phyloP scores from a whole-genome alignment of 805 yeast species.

The Spathaspora arborariae region DNA sequence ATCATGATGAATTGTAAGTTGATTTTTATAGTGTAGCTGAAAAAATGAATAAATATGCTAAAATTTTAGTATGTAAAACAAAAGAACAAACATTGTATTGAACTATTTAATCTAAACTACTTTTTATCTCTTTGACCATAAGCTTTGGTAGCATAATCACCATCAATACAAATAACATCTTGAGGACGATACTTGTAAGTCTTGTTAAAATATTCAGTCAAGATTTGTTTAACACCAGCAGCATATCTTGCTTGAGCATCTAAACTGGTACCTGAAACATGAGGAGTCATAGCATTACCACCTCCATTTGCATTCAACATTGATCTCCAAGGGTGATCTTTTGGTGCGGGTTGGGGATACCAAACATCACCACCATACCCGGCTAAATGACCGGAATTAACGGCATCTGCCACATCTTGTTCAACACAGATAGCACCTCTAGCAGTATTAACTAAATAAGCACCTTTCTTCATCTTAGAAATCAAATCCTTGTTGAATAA shows the following conservation, averaged over 20 bases:
- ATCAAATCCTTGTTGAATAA: conserved; percentile 62
- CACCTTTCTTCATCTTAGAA: conserved; percentile 68
- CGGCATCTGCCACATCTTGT: conserved; percentile 73
- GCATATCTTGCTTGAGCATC: conserved; percentile 80
- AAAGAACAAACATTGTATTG: too few relatives aligned
- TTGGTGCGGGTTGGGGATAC: conserved; percentile 82
- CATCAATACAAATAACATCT: conserved; percentile 68
- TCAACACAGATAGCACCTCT: conserved; percentile 77
- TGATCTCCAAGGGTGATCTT: conserved; percentile 72
- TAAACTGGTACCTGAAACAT: conserved; percentile 72
- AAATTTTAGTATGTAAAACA: not conserved
- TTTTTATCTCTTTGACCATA: conserved; percentile 47
- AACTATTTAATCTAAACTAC: not conserved
- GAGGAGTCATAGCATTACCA: conserved; percentile 86
- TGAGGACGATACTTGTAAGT: conserved; percentile 70
- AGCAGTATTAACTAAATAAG: conserved; percentile 75
- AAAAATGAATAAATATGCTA: not conserved
- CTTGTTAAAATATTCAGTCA: conserved; percentile 58
- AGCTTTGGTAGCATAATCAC: conserved; percentile 69
- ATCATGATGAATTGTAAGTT: conserved; percentile 38
- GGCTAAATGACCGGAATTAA: conserved; percentile 60
- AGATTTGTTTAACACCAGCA: conserved; percentile 61
- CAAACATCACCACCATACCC: conserved; percentile 89
- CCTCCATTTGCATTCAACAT: conserved; percentile 61
- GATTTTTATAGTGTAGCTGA: not conserved